phyloP scores from a whole-genome alignment of 148 eudicot species.

The Chenopodium suecicum region DNA sequence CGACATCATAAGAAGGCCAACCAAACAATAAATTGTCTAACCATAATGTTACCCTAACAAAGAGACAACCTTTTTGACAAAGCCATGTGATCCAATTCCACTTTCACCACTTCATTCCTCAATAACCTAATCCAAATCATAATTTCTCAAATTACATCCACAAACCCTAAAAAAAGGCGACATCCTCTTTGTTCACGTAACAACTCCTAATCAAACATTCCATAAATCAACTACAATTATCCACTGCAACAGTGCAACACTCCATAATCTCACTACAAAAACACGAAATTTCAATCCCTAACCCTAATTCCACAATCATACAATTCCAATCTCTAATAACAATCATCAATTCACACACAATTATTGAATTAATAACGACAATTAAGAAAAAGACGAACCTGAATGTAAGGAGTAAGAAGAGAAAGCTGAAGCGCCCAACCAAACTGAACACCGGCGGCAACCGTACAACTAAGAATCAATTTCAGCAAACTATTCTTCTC shows the following conservation, averaged over 20 bases:
- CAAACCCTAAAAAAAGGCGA: neutral
- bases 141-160: neutral
- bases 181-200: neutral
- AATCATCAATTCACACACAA: neutral
- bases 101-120: neutral
- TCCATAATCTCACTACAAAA: neutral
- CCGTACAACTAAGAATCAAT: slow-evolving; percentile 74
- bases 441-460: slow-evolving; percentile 90
- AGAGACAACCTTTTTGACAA: neutral
- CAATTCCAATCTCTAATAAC: neutral
- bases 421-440: slow-evolving; percentile 95
- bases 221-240: neutral
- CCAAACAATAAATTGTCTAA: neutral
- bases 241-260: neutral
- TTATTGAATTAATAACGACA: neutral
- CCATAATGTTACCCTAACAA: neutral
- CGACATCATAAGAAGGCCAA: neutral
- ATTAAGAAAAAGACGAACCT: slow-evolving; percentile 34
- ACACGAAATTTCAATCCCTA: neutral
- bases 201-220: neutral
- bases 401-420: slow-evolving; percentile 93
- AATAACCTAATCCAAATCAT: neutral
- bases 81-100: neutral
- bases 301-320: neutral
- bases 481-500: slow-evolving; percentile 39